These are phyloP conservation scores for Rosa hybrid DNA, from an alignment of 331 rosid genomes.

Conservation along the genomic window DNA sequence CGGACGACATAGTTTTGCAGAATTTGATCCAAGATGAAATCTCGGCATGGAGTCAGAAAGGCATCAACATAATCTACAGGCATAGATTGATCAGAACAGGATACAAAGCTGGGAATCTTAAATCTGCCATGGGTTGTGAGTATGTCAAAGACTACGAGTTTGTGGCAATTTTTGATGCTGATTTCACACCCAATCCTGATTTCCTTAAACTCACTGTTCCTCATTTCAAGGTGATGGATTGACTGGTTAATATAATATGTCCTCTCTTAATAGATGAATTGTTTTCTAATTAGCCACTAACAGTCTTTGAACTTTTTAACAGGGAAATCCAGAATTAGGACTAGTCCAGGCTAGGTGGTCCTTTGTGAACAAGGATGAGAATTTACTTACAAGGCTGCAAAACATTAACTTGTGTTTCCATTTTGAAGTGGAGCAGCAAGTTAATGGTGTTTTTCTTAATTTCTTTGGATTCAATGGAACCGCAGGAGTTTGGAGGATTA, in stretches of 20 bases:
- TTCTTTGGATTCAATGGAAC: constrained; percentile 99
- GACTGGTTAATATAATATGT: not conserved
- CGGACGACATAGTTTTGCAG: constrained; percentile 70
- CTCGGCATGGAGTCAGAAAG: constrained; percentile 72
- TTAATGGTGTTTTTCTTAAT: constrained; percentile 79
- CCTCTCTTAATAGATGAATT: no score
- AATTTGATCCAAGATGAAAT: constrained; percentile 78
- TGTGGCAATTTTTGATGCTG: constrained; percentile 94
- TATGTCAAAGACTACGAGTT: constrained; percentile 85
- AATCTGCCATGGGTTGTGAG: constrained; percentile 93
- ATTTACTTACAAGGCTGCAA: constrained; percentile 88
- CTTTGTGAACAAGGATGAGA: constrained; percentile 93
- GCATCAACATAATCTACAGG: constrained; percentile 77
- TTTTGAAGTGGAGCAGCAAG: constrained; percentile 99
- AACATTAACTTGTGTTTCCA: constrained; percentile 96
- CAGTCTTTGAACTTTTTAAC: constrained; percentile 16
- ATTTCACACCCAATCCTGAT: constrained; percentile 92
- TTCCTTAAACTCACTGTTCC: constrained; percentile 84
- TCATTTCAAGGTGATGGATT: constrained; percentile 65
- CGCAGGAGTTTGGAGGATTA: constrained; percentile 94
- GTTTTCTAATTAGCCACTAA: not conserved
- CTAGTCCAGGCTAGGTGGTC: constrained; percentile 98
- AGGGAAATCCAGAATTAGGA: constrained; percentile 95
- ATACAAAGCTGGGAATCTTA: constrained; percentile 96
- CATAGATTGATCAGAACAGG: constrained; percentile 95